Base-by-base conservation (phyloP, 352 stramenopile species). In the Globisporangium nunn region DNA sequence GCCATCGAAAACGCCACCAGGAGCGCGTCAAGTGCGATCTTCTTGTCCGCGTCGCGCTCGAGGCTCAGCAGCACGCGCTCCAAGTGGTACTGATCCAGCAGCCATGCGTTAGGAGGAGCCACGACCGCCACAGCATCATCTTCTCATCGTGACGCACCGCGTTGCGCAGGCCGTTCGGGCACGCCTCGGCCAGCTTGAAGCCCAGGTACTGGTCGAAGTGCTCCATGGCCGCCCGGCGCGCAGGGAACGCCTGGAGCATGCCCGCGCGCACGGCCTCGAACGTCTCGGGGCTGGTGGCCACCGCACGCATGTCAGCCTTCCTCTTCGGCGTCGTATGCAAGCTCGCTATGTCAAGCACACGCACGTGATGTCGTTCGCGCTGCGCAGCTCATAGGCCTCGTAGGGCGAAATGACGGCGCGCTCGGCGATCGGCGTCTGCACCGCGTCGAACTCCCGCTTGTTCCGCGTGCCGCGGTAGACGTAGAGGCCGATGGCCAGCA, bases 1-100 rank as follows among this genome's bases (percentile, higher is more conserved):
- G 80, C 78, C 79, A 93, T 80, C 30, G 84, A 90, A 63, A 93
- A 91, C 45, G 84, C 84, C 17, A 91, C 81, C 52, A 93, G 61
- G 47, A 90, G 68, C 46, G 81, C 74, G 49, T 93, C 79, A 30
- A 91, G 65, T 50, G 89, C 72, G 46, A 60, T 63, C 63, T 87
- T 88, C 51, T 81, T 67, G 37, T 85, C 59, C 6, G 43, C 60
- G 43, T 89, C 75, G 53, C 71, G 72, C 37, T 73, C 51, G 6
- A 93, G 68, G 65, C 80, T 88, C 66, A 88, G 49, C 44, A 91
- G 61, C 49, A 93, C 74, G 37, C 84, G 74, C 58, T 93, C 84
- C 48, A 93, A 54, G 54, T 93, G 84, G 46, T 93, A 78, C 75
- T 86, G 23, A 14, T 43, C 7, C 30, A 18, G 39, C 37, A 49